A percentile compares a stretch with the other conserved stretches of the same genome.
These are phyloP conservation scores for Quaeritorhiza haematococci DNA, from an alignment of 371 early-diverging fungal species.

Conservation along the genomic window DNA sequence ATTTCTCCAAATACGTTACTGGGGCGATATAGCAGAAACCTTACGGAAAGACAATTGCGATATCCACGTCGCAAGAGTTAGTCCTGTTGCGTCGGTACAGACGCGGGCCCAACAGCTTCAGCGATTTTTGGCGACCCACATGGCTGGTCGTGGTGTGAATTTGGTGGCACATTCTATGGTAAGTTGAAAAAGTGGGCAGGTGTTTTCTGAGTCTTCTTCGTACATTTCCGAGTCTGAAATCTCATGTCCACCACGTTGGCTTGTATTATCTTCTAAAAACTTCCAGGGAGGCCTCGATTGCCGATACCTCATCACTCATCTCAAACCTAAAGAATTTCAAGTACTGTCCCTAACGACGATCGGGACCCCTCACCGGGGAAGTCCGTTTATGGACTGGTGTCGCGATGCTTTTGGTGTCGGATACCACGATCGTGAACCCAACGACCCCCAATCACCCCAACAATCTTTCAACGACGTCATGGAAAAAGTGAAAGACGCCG, in stretches of 20 bases:
- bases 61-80: slow-evolving; percentile 75
- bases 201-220: background rate
- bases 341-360: slow-evolving; percentile 78
- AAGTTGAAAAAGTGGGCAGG: slow-evolving; percentile 7
- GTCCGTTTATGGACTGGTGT: slow-evolving; percentile 87
- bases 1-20: slow-evolving; percentile 78
- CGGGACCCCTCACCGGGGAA: slow-evolving; percentile 88
- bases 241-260: no score
- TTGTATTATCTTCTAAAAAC: background rate
- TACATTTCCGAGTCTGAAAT: no score
- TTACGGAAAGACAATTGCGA: slow-evolving; percentile 75
- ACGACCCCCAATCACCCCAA: background rate
- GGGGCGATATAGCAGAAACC: slow-evolving; percentile 80
- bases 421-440: slow-evolving; percentile 1
- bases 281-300: slow-evolving; percentile 76
- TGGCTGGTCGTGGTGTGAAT: slow-evolving; percentile 64
- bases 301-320: slow-evolving; percentile 75
- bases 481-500: slow-evolving; percentile 13
- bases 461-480: slow-evolving; percentile 9
- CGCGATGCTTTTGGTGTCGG: slow-evolving; percentile 62
- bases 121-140: slow-evolving; percentile 47
- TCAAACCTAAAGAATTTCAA: slow-evolving; percentile 54
- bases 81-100: slow-evolving; percentile 62
- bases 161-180: slow-evolving; percentile 90
- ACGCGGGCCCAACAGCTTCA: slow-evolving; percentile 76